phyloP scores from a whole-genome alignment of 495 filamentous ascomycete genomes.

The Xylaria intraflava region DNA sequence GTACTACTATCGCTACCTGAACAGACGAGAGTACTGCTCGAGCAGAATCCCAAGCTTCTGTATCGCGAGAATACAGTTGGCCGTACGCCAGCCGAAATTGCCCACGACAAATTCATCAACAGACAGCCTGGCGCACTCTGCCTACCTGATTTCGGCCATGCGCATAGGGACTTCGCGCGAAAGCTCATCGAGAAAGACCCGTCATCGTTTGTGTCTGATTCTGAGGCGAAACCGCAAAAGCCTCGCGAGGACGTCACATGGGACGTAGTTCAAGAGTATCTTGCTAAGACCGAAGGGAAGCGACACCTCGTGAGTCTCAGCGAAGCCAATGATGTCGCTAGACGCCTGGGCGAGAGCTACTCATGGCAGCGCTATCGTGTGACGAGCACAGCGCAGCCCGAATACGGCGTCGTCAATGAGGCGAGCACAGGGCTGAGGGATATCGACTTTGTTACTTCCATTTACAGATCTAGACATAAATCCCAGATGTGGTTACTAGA shows the following conservation, averaged over 20 bases:
- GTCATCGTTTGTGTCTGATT: background rate
- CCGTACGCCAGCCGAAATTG: slow-evolving; percentile 59
- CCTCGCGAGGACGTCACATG: slow-evolving; percentile 22
- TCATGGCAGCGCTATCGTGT: slow-evolving; percentile 19
- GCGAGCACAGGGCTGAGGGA: slow-evolving; percentile 6
- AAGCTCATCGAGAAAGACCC: slow-evolving; percentile 8
- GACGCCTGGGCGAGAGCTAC: slow-evolving; percentile 46
- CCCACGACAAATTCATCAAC: slow-evolving; percentile 46
- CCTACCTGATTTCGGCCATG: too few species aligned
- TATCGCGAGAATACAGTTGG: slow-evolving; percentile 65
- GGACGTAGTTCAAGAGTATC: slow-evolving; percentile 24
- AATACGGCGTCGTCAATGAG: slow-evolving; percentile 12
- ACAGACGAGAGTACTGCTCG: slow-evolving; percentile 44
- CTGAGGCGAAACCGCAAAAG: slow-evolving; percentile 4
- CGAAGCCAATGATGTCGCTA: slow-evolving; percentile 69
- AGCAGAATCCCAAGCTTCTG: slow-evolving; percentile 50
- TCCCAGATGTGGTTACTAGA: too few species aligned
- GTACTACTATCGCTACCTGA: slow-evolving; percentile 33
- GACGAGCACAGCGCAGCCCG: background rate
- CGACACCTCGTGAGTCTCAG: slow-evolving; percentile 58
- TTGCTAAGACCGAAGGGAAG: slow-evolving; percentile 32
- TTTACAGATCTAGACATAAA: background rate
- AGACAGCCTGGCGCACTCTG: slow-evolving; percentile 21
- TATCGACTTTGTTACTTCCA: slow-evolving; percentile 6
- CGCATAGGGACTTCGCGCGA: background rate